Evolutionary conservation across 2,329 filamentous ascomycete species (phyloP).

Genomic region (Arthrobotrys conoides): DNA sequence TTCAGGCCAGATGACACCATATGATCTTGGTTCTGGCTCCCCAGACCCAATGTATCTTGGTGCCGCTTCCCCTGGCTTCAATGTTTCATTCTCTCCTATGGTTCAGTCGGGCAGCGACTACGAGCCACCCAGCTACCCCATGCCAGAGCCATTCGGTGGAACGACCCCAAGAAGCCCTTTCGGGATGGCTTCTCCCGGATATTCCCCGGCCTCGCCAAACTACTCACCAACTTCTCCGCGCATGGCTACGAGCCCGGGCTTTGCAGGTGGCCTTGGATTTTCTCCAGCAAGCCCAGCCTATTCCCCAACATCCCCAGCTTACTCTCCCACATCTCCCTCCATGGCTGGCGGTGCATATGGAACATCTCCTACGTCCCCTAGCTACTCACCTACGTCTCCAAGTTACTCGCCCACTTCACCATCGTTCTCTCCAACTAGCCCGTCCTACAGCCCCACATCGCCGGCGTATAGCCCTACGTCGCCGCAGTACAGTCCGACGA

Average conservation of each 20-base stretch:
- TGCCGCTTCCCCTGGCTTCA: constrained; percentile 81
- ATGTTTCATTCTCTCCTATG: constrained; percentile 81
- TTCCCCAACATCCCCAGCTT: constrained; percentile 74
- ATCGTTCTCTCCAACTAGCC: constrained; percentile 71
- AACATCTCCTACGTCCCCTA: constrained; percentile 77
- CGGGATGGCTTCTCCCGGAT: constrained; percentile 78
- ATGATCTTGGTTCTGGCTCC: constrained; percentile 80
- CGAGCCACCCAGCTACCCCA: constrained; percentile 73
- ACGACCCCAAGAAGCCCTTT: constrained; percentile 82
- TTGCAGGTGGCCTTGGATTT: constrained; percentile 71
- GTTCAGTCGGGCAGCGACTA: constrained; percentile 77
- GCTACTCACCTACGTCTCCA: constrained; percentile 80
- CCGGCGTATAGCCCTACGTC: constrained; percentile 63
- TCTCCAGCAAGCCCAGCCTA: constrained; percentile 72
- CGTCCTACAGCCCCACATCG: constrained; percentile 64
- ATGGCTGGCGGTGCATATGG: constrained; percentile 70
- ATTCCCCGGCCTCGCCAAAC: constrained; percentile 73
- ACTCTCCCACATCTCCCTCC: constrained; percentile 82
- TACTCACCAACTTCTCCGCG: constrained; percentile 85
- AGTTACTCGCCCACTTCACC: constrained; percentile 77
- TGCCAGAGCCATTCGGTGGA: constrained; percentile 63
- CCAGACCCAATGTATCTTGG: constrained; percentile 75
- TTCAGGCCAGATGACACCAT: constrained; percentile 91
- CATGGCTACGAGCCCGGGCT: constrained; percentile 73
- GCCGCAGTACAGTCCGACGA: constrained; percentile 64